Evolutionary conservation across 352 stramenopile genomes (phyloP), one percentile per base, ranked within the genome.

Genomic region (Globisporangium spinosum): DNA sequence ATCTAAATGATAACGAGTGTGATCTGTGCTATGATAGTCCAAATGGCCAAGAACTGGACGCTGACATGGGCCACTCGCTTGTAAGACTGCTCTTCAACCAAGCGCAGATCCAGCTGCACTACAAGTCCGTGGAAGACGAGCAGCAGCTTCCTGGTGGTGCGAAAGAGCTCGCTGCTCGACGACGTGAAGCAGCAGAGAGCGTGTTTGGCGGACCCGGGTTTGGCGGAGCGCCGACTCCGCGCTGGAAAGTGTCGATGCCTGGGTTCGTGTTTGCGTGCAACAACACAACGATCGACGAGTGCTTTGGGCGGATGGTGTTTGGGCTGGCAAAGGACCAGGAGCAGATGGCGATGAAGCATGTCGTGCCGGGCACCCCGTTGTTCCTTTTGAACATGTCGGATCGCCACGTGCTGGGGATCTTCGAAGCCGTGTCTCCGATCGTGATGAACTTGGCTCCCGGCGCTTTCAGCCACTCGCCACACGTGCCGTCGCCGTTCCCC

Each of bases 341-440:
- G 34, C 55, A 74, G 10, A 40, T 89, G 13, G 85, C 86, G 4
- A 70, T 74, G 51, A 78, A 90, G 55, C 75, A 92, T 25, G 76
- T 97, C 13, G 69, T 70, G n/a, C 85, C 83, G 1, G 89, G 89
- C 20, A 92, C 83, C 17, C 85, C 88, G n/a, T 65, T 97, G 25
- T 96, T 95, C 61, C 67, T 97, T 43, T 72, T 97, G 40, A 95
- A 97, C 70, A 77, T 93, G 69, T 89, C 87, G 43, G 88, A 95
- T 62, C 79, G 81, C n/a, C 87, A 95, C 40, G 53, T 97, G 20
- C 74, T 97, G 23, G 89, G 89, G 12, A 78, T 96, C 27, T 97
- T 97, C 23, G 88, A 97, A 70, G 89, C 89, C 23, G 68, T 91
- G 27, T 89, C 86, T 25, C 85, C 88, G 2, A 72, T 83, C 7